These are phyloP conservation scores for Abelmoschus esculentus DNA, from an alignment of 345 rosid genomes.

Conservation along the genomic window DNA sequence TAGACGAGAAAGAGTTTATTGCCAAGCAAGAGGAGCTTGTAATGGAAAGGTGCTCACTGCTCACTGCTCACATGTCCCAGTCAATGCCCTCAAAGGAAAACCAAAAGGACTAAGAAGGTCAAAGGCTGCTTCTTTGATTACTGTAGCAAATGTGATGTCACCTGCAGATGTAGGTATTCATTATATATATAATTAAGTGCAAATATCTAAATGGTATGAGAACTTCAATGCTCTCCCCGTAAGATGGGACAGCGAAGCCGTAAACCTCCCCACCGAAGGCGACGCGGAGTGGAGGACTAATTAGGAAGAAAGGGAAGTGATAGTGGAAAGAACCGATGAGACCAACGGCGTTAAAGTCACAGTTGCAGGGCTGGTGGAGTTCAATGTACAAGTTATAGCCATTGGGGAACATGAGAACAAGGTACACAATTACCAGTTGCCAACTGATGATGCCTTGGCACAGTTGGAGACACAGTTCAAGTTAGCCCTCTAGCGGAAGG, in stretches of 20 bases:
- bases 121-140: slow-evolving; percentile 68
- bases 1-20: neutral
- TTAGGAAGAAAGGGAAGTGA: slow-evolving; percentile 21
- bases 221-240: slow-evolving; percentile 37
- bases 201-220: slow-evolving; percentile 33
- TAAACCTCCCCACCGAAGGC: slow-evolving; percentile 28
- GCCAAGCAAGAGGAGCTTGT: neutral
- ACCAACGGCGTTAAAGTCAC: slow-evolving; percentile 35
- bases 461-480: slow-evolving; percentile 64
- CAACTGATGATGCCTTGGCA: slow-evolving; percentile 49
- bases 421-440: slow-evolving; percentile 51
- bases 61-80: slow-evolving; percentile 39
- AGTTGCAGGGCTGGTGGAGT: slow-evolving; percentile 35
- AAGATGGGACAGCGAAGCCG: slow-evolving; percentile 32
- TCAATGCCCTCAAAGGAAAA: slow-evolving; percentile 64
- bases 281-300: slow-evolving; percentile 42
- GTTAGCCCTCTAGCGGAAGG: slow-evolving; percentile 51
- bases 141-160: slow-evolving; percentile 78
- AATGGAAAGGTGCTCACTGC: neutral
- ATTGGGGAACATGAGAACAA: slow-evolving; percentile 48
- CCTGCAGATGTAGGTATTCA: slow-evolving; percentile 56
- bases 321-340: slow-evolving; percentile 45
- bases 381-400: slow-evolving; percentile 41
- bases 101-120: slow-evolving; percentile 35
- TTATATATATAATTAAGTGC: too few species aligned